Evolutionary conservation across 306 rosid genomes (phyloP).

Genomic region (Castanopsis chinensis): DNA sequence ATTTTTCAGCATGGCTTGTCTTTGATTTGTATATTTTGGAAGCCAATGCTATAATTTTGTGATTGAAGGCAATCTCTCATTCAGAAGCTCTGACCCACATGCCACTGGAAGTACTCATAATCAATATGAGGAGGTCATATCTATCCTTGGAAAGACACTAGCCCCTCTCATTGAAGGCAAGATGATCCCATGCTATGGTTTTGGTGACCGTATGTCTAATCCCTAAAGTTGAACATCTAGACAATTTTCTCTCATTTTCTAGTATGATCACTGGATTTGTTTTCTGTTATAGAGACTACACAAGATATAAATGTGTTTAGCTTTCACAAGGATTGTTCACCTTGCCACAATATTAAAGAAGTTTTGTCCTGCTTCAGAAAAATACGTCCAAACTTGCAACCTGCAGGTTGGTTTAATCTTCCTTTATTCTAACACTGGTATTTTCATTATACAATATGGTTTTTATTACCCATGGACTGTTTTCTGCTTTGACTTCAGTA

Average conservation of each 20-base stretch:
- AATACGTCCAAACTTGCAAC: constrained; percentile 62
- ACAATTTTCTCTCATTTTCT: not conserved
- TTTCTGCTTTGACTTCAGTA: not conserved
- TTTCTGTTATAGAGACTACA: constrained; percentile 56
- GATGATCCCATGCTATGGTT: constrained; percentile 92
- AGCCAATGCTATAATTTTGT: constrained; percentile 25
- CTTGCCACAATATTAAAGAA: constrained; percentile 90
- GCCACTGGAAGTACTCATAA: constrained; percentile 65
- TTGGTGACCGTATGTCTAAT: constrained; percentile 70
- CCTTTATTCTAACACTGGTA: not conserved
- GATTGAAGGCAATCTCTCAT: constrained; percentile 54
- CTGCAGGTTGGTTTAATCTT: constrained; percentile 51
- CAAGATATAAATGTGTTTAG: constrained; percentile 84
- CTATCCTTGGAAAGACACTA: constrained; percentile 79
- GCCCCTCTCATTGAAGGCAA: constrained; percentile 92
- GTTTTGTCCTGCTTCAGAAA: constrained; percentile 73
- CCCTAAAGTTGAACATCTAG: constrained; percentile 7
- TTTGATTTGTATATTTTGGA: constrained; percentile 9
- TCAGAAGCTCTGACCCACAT: constrained; percentile 38
- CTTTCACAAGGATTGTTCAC: constrained; percentile 72
- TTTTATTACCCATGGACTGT: too few species aligned
- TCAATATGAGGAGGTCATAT: constrained; percentile 81
- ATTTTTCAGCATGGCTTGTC: constrained; percentile 1
- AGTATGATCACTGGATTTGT: constrained; percentile 9
- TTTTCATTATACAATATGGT: not conserved